Evolutionary conservation across 495 filamentous ascomycete genomes (phyloP).

Genomic region (Neurospora cerealis): DNA sequence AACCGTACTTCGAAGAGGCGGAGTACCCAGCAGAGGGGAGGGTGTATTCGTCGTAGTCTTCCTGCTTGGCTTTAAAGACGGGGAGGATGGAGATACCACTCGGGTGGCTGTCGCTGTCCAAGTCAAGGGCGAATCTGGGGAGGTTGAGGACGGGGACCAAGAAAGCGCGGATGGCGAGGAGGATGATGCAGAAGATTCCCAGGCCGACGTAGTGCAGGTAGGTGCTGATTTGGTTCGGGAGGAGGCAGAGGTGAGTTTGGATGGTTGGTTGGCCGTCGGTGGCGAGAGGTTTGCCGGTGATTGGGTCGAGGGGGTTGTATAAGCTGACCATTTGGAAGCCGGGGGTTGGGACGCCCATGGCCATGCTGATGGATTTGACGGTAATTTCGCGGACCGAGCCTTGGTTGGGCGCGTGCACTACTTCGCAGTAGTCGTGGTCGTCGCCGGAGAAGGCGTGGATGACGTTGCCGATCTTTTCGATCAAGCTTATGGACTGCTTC

Average conservation of each 20-base stretch:
- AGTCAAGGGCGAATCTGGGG: slow-evolving; percentile 34
- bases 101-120: slow-evolving; percentile 4
- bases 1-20: slow-evolving; percentile 9
- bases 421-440: slow-evolving; percentile 96
- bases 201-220: slow-evolving; percentile 67
- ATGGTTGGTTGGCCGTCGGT: slow-evolving; percentile 45
- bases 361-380: slow-evolving; percentile 87
- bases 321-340: slow-evolving; percentile 83
- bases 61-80: slow-evolving; percentile 36
- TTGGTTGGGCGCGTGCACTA: slow-evolving; percentile 58
- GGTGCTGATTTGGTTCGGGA: slow-evolving; percentile 77
- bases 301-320: slow-evolving; percentile 73
- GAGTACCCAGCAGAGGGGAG: slow-evolving; percentile 16
- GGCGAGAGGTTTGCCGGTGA: slow-evolving; percentile 44
- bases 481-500: slow-evolving; percentile 58
- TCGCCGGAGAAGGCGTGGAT: slow-evolving; percentile 84
- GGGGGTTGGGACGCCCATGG: slow-evolving; percentile 88
- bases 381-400: slow-evolving; percentile 75
- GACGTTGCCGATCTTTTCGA: slow-evolving; percentile 66
- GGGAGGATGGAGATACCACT: slow-evolving; percentile 19
- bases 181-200: slow-evolving; percentile 45
- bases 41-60: slow-evolving; percentile 30
- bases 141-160: slow-evolving; percentile 40
- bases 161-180: slow-evolving; percentile 53
- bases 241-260: slow-evolving; percentile 81